A percentile compares a stretch with the other conserved stretches of the same genome.
phyloP scores from a whole-genome alignment of 1,284 basidiomycete species.

The Cystobasidium slooffiae region DNA sequence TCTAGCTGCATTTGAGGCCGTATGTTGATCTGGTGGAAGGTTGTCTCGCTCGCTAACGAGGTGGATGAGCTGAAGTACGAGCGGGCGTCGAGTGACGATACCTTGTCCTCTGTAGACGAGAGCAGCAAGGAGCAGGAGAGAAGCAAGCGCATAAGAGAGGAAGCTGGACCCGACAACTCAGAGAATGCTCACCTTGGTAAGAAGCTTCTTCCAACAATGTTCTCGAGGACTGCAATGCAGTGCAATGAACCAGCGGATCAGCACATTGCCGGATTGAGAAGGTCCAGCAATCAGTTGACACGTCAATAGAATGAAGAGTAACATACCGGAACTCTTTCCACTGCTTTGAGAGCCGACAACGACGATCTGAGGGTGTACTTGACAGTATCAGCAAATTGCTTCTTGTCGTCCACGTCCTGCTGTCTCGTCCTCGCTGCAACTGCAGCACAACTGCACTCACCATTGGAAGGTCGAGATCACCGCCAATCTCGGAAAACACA shows the following conservation, averaged over 20 bases:
- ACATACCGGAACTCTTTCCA: slow-evolving; percentile 54
- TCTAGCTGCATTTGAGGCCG: slow-evolving; percentile 47
- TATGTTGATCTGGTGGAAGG: slow-evolving; percentile 59
- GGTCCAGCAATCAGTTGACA: slow-evolving; percentile 52
- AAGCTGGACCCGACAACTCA: slow-evolving; percentile 59
- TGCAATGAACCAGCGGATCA: slow-evolving; percentile 80
- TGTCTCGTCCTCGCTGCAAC: neutral
- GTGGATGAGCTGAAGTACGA: slow-evolving; percentile 94
- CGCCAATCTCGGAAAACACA: slow-evolving; percentile 39
- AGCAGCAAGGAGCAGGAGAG: neutral
- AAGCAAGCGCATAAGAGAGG: neutral
- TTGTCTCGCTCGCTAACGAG: slow-evolving; percentile 59
- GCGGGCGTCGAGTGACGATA: slow-evolving; percentile 92
- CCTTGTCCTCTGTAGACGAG: slow-evolving; percentile 62
- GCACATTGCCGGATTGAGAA: slow-evolving; percentile 59
- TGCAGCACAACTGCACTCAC: slow-evolving; percentile 13
- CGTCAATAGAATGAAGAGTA: slow-evolving; percentile 55
- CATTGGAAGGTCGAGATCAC: slow-evolving; percentile 38
- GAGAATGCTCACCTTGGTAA: slow-evolving; percentile 68
- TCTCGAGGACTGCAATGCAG: slow-evolving; percentile 54
- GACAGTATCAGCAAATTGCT: neutral
- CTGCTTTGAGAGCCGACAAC: slow-evolving; percentile 54
- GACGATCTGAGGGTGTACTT: slow-evolving; percentile 51
- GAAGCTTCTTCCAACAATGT: slow-evolving; percentile 94
- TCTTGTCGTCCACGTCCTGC: neutral